Conservation (phyloP, 192 early-diverging fungal species). For the Diversispora eburnea region DNA sequence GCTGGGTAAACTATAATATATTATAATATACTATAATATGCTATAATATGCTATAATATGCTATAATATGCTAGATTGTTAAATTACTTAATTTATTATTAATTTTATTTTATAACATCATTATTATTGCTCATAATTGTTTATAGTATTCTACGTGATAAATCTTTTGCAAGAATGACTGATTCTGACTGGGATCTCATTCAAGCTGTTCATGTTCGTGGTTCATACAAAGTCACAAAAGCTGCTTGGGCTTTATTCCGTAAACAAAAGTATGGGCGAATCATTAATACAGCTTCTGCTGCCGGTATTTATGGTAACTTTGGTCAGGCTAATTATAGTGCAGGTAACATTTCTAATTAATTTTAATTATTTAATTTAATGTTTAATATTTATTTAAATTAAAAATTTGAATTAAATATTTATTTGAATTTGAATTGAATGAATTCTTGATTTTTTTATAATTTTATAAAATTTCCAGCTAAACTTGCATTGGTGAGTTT, state of each 20-base stretch:
- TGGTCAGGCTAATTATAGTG: slow-evolving; percentile 82
- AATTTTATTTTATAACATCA: background rate
- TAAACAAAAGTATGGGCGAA: slow-evolving; percentile 92
- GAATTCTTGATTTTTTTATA: background rate
- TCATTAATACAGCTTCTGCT: slow-evolving; percentile 74
- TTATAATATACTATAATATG: background rate
- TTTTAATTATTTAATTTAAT: background rate
- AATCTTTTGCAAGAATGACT: slow-evolving; percentile 93
- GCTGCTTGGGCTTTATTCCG: slow-evolving; percentile 96
- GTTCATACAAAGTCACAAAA: slow-evolving; percentile 93
- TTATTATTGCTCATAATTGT: background rate
- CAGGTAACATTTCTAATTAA: slow-evolving; percentile 45
- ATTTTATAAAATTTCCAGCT: slow-evolving; percentile 43
- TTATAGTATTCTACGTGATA: slow-evolving; percentile 87
- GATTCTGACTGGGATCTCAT: slow-evolving; percentile 98
- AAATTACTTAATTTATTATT: background rate
- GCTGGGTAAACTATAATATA: slow-evolving; percentile 50
- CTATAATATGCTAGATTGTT: background rate
- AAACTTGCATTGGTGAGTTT: slow-evolving; percentile 94
- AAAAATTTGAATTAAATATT: too few relatives aligned
- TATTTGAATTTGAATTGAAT: too few relatives aligned
- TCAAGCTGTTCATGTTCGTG: slow-evolving; percentile 87
- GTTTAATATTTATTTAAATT: background rate
- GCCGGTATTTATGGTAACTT: slow-evolving; percentile 99
- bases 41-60: background rate